phyloP scores from a whole-genome alignment of 2,329 filamentous ascomycete genomes.

The Colletotrichum sp. region DNA sequence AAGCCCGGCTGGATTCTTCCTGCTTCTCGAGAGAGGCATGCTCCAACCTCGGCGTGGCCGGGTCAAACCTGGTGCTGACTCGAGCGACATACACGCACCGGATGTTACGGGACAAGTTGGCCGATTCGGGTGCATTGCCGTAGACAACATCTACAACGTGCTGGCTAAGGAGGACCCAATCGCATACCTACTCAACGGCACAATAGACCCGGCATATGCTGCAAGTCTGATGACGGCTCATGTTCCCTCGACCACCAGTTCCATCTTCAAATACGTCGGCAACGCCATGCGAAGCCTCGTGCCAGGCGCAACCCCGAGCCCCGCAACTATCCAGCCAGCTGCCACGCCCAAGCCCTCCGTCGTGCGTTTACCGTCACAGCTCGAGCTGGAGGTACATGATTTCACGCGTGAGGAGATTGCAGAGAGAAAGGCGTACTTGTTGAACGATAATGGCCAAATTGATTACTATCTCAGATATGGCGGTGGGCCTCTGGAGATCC shows the following conservation, averaged over 20 bases:
- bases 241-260: slow-evolving; percentile 74
- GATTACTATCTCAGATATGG: slow-evolving; percentile 88
- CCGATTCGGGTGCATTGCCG: slow-evolving; percentile 85
- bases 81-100: slow-evolving; percentile 58
- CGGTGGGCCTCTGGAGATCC: slow-evolving; percentile 87
- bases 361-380: slow-evolving; percentile 60
- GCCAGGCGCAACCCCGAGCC: slow-evolving; percentile 47
- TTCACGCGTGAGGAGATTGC: slow-evolving; percentile 92
- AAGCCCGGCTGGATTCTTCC: slow-evolving; percentile 90
- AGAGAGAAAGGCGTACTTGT: slow-evolving; percentile 82
- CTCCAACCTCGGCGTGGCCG: slow-evolving; percentile 79
- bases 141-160: slow-evolving; percentile 97
- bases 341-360: slow-evolving; percentile 39
- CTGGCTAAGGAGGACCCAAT: slow-evolving; percentile 76
- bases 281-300: slow-evolving; percentile 67
- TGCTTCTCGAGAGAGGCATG: slow-evolving; percentile 76
- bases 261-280: slow-evolving; percentile 68
- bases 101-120: slow-evolving; percentile 78
- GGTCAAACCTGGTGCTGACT: slow-evolving; percentile 75
- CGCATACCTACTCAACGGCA: slow-evolving; percentile 89
- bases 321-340: slow-evolving; percentile 14
- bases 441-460: slow-evolving; percentile 97
- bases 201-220: slow-evolving; percentile 82
- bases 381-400: slow-evolving; percentile 96
- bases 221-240: slow-evolving; percentile 76